Percentiles rank a stretch among this genome's conserved stretches.
Evolutionary conservation across 192 early-diverging fungal genomes (phyloP).

Genomic region (Phycomyces blakesleeanus): DNA sequence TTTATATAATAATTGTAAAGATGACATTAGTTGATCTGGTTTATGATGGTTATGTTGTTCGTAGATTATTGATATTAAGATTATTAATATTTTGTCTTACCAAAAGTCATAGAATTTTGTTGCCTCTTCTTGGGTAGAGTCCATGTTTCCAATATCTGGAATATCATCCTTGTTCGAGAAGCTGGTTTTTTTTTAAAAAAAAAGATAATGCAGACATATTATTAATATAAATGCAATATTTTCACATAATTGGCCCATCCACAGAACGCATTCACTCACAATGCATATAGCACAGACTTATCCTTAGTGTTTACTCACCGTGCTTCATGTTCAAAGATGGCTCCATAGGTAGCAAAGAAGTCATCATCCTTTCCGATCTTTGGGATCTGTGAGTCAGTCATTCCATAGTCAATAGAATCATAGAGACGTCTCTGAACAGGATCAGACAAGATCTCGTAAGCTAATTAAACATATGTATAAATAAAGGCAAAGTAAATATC

Average conservation of each 20-base stretch:
- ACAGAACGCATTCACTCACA: too few relatives aligned
- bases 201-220: background rate
- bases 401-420: conserved; percentile 75
- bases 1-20: too few relatives aligned
- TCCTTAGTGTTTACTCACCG: too few relatives aligned
- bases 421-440: conserved; percentile 65
- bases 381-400: conserved; percentile 58
- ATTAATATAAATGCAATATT: too few relatives aligned
- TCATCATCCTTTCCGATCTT: conserved; percentile 30
- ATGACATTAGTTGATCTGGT: background rate
- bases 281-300: too few relatives aligned
- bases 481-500: background rate
- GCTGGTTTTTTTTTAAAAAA: background rate
- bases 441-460: conserved; percentile 72
- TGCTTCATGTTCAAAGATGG: conserved; percentile 68
- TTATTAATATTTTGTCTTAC: conserved; percentile 34
- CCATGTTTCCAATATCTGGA: conserved; percentile 55
- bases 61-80: too few relatives aligned
- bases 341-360: conserved; percentile 41
- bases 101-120: conserved; percentile 76
- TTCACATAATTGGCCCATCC: too few relatives aligned
- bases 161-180: conserved; percentile 60
- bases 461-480: too few relatives aligned
- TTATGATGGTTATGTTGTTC: too few relatives aligned
- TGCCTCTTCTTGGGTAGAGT: conserved; percentile 60